phyloP scores from a whole-genome alignment of 2,329 filamentous ascomycete genomes.

The Xylariaceae sp. region DNA sequence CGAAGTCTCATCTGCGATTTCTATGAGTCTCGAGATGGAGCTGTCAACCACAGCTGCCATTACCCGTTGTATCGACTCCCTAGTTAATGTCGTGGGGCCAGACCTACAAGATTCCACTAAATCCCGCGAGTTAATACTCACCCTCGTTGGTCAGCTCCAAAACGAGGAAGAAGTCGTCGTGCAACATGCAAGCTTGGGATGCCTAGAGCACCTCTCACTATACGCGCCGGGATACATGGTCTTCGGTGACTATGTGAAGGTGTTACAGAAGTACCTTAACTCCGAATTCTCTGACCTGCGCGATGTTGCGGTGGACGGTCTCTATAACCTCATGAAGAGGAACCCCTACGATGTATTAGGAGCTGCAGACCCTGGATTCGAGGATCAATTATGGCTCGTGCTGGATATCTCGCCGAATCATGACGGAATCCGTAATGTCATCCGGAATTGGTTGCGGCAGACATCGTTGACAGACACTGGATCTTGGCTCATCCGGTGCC shows the following conservation, averaged over 20 bases:
- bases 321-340: constrained; percentile 94
- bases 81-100: constrained; percentile 94
- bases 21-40: constrained; percentile 89
- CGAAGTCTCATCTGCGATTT: constrained; percentile 76
- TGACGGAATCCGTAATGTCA: constrained; percentile 80
- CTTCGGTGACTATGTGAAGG: constrained; percentile 79
- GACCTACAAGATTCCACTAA: constrained; percentile 92
- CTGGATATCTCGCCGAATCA: constrained; percentile 78
- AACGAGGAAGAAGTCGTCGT: constrained; percentile 72
- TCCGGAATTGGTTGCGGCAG: constrained; percentile 92
- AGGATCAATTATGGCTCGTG: constrained; percentile 89
- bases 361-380: constrained; percentile 75
- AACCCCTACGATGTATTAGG: constrained; percentile 81
- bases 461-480: constrained; percentile 79
- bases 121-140: constrained; percentile 89
- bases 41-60: constrained; percentile 81
- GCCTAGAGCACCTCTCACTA: constrained; percentile 86
- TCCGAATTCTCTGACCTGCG: constrained; percentile 70
- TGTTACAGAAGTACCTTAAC: constrained; percentile 76
- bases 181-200: constrained; percentile 76
- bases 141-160: constrained; percentile 80
- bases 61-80: constrained; percentile 86
- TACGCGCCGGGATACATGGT: constrained; percentile 89
- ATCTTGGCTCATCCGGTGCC: constrained; percentile 87
- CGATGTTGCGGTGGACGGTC: constrained; percentile 80